Conservation (phyloP, 2,329 filamentous ascomycete species). For the Phialophora chinensis region DNA sequence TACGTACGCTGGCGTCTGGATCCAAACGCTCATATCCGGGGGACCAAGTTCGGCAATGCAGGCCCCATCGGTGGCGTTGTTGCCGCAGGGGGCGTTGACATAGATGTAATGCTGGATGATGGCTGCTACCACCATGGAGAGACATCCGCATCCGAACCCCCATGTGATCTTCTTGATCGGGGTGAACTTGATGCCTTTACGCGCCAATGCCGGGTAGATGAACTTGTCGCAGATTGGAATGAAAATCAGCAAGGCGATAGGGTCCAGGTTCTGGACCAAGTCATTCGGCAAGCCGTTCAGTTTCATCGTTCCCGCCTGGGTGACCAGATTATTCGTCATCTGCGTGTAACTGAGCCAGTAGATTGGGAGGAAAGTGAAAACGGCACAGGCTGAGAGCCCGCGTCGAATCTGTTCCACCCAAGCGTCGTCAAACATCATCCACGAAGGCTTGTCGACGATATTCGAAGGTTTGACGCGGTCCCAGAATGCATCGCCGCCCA, state of each 20-base stretch:
- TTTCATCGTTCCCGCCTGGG: conserved; percentile 60
- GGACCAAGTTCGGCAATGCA: conserved; percentile 58
- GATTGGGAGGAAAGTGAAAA: conserved; percentile 62
- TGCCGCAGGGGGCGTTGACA: conserved; percentile 36
- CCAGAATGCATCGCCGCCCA: conserved; percentile 67
- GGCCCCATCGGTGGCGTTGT: conserved; percentile 49
- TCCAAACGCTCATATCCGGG: conserved; percentile 46
- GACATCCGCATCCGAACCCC: conserved; percentile 70
- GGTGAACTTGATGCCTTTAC: conserved; percentile 68
- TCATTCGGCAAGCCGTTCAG: conserved; percentile 78
- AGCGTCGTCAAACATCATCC: conserved; percentile 83
- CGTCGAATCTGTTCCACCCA: conserved; percentile 81
- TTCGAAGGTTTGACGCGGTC: conserved; percentile 71
- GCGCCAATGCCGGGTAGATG: conserved; percentile 72
- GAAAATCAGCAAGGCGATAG: conserved; percentile 75
- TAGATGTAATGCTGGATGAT: conserved; percentile 64
- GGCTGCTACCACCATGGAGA: conserved; percentile 68
- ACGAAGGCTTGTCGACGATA: conserved; percentile 64
- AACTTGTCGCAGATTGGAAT: conserved; percentile 73
- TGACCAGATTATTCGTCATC: conserved; percentile 38
- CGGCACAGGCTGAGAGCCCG: conserved; percentile 70
- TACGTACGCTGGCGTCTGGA: conserved; percentile 57
- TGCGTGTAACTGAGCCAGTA: conserved; percentile 59
- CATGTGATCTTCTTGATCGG: conserved; percentile 77
- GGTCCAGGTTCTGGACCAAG: conserved; percentile 75